Percentiles rank a stretch among this genome's conserved stretches.
phyloP scores from a whole-genome alignment of 768 basidiomycete genomes.

The Suillus paluster region DNA sequence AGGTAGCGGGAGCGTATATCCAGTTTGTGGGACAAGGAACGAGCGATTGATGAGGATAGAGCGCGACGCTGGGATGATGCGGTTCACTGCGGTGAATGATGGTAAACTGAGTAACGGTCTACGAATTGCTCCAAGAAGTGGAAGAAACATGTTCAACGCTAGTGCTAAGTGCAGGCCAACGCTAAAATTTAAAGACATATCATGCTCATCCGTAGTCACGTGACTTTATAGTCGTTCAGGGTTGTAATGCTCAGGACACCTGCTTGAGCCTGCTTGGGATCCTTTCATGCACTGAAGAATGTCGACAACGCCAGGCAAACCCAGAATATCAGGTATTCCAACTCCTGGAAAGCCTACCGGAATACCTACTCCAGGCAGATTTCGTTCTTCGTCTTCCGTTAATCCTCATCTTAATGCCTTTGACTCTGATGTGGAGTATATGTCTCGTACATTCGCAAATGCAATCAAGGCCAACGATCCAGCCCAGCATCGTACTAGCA shows the following conservation, averaged over 20 bases:
- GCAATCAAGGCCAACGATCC: slow-evolving; percentile 85
- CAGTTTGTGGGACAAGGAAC: slow-evolving; percentile 7
- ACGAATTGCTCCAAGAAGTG: not conserved
- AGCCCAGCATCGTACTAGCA: slow-evolving; percentile 60
- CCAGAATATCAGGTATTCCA: slow-evolving; percentile 47
- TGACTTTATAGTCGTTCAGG: slow-evolving; percentile 1
- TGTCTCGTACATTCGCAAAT: slow-evolving; percentile 75
- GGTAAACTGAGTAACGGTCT: not conserved
- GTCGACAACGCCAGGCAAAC: slow-evolving; percentile 49
- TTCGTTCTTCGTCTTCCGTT: slow-evolving; percentile 65
- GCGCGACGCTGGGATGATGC: not conserved
- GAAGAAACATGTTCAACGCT: slow-evolving; percentile 3
- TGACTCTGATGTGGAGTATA: slow-evolving; percentile 55
- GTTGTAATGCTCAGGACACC: slow-evolving; percentile 1
- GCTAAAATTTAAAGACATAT: not conserved
- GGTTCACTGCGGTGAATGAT: not conserved
- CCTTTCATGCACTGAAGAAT: no score
- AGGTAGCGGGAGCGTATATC: slow-evolving; percentile 4
- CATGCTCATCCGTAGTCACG: slow-evolving; percentile 2
- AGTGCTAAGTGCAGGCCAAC: no score
- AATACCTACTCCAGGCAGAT: slow-evolving; percentile 75
- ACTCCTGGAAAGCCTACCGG: slow-evolving; percentile 50
- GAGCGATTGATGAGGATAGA: slow-evolving; percentile 19
- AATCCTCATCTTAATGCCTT: slow-evolving; percentile 40
- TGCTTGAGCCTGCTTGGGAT: no score